These are phyloP conservation scores for Elongisporangium senticosum DNA, from an alignment of 352 stramenopile species.

Conservation along the genomic window DNA sequence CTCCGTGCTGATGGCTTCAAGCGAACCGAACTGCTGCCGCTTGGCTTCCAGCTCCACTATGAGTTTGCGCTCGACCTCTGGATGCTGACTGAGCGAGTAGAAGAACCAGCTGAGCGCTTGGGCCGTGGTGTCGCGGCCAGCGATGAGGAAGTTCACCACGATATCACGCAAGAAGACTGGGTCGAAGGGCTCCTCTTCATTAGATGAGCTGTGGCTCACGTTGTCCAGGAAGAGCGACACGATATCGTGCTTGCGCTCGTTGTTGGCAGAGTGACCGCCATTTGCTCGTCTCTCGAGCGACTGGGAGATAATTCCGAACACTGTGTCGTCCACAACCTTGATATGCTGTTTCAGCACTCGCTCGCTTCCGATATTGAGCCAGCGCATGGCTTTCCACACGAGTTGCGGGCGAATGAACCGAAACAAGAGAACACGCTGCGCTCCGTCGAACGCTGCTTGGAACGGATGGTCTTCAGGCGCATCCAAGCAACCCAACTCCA, in stretches of 20 bases:
- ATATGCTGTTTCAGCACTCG: conserved; percentile 21
- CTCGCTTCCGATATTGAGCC: conserved; percentile 26
- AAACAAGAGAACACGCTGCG: conserved; percentile 20
- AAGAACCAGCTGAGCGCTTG: conserved; percentile 74
- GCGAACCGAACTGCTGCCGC: conserved; percentile 2
- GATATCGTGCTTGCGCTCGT: conserved; percentile 32
- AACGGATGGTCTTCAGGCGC: conserved; percentile 35
- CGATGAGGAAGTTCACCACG: conserved; percentile 76
- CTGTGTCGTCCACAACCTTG: conserved; percentile 26
- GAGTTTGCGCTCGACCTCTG: conserved; percentile 39
- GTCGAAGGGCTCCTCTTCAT: conserved; percentile 17
- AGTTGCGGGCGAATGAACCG: conserved; percentile 34
- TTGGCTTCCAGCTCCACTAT: conserved; percentile 31
- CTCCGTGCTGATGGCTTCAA: conserved; percentile 16
- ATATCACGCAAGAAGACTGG: conserved; percentile 59
- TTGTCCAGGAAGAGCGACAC: conserved; percentile 34
- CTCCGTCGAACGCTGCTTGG: conserved; percentile 43
- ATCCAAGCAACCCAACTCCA: background rate
- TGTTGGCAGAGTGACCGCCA: conserved; percentile 8
- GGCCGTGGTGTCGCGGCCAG: conserved; percentile 74
- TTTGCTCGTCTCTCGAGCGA: conserved; percentile 23
- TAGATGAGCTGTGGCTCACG: background rate
- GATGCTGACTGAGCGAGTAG: conserved; percentile 42
- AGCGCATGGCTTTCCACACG: conserved; percentile 41
- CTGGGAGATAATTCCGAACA: conserved; percentile 30